phyloP scores from a whole-genome alignment of 139 green algal species.

The Chlamydomonas asymmetrica region DNA sequence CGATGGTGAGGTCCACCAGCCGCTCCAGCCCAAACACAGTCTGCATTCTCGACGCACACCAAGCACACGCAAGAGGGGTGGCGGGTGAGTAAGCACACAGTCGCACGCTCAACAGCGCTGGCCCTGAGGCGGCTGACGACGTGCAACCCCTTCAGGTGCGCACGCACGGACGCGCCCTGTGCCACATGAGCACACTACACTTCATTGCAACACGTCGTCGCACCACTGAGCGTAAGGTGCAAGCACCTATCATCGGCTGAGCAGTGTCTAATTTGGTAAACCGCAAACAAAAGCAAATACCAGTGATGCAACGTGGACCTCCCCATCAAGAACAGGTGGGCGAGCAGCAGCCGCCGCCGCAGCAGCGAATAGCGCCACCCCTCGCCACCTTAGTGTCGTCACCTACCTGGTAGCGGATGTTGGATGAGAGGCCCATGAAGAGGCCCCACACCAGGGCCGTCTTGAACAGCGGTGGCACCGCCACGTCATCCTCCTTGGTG shows the following conservation, averaged over 20 bases:
- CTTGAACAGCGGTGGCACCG: constrained; percentile 71
- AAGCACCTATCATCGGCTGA: too few relatives aligned
- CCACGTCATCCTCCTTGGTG: constrained; percentile 71
- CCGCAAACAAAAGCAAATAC: not conserved
- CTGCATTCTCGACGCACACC: too few relatives aligned
- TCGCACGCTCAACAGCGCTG: too few relatives aligned
- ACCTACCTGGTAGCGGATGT: constrained; percentile 88
- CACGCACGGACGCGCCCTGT: too few relatives aligned
- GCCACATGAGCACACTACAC: not conserved
- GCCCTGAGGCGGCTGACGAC: too few relatives aligned
- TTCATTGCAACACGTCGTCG: too few relatives aligned
- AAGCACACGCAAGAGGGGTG: too few relatives aligned
- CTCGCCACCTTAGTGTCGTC: too few relatives aligned
- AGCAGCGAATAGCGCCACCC: not conserved
- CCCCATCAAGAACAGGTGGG: not conserved
- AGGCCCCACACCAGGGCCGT: constrained; percentile 90
- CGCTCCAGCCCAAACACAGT: constrained; percentile 89
- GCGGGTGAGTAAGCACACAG: too few relatives aligned
- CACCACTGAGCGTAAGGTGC: too few relatives aligned
- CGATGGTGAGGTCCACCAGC: constrained; percentile 81
- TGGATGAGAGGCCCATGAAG: constrained; percentile 97
- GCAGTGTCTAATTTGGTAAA: not conserved
- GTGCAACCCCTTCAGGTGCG: too few relatives aligned
- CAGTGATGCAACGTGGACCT: too few relatives aligned
- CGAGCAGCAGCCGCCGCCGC: not conserved